Percentiles rank a stretch among this genome's conserved stretches.
These are phyloP conservation scores for Euphorbia pulcherrima DNA, from an alignment of 345 rosid genomes.

Conservation along the genomic window DNA sequence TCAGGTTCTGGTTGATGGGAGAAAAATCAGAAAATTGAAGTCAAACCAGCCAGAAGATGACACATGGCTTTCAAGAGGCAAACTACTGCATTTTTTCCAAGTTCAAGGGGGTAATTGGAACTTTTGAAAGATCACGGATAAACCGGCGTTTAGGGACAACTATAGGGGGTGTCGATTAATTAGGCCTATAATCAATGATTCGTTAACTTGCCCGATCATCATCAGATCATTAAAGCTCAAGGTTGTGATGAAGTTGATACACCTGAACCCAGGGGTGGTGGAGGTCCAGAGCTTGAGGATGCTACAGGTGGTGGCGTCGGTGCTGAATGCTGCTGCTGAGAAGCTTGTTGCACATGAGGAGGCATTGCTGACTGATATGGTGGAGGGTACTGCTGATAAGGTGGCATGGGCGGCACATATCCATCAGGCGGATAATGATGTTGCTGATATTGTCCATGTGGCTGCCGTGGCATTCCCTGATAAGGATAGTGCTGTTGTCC, in stretches of 20 bases:
- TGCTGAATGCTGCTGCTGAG: slow-evolving; percentile 38
- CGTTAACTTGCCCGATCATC: neutral
- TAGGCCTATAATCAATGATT: no score
- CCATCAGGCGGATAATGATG: slow-evolving; percentile 61
- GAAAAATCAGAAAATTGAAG: no score
- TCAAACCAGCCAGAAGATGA: no score
- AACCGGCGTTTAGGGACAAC: no score
- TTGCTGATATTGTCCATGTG: slow-evolving; percentile 48
- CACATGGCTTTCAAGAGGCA: no score
- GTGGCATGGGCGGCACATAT: slow-evolving; percentile 50
- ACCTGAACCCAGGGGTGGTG: slow-evolving; percentile 8
- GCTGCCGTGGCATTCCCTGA: slow-evolving; percentile 41
- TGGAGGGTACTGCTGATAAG: slow-evolving; percentile 65
- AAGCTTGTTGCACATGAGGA: slow-evolving; percentile 33
- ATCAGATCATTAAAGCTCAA: neutral
- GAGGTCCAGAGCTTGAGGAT: slow-evolving; percentile 15
- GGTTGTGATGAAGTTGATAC: neutral
- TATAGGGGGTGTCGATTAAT: no score
- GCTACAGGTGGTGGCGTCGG: slow-evolving; percentile 31
- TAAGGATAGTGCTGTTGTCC: slow-evolving; percentile 58
- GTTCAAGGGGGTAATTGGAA: no score
- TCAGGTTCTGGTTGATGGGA: no score
- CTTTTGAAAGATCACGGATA: no score
- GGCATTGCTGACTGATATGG: slow-evolving; percentile 40
- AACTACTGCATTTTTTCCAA: no score